Evolutionary conservation across 495 filamentous ascomycete species (phyloP).

Genomic region (Pyronema omphalodes): DNA sequence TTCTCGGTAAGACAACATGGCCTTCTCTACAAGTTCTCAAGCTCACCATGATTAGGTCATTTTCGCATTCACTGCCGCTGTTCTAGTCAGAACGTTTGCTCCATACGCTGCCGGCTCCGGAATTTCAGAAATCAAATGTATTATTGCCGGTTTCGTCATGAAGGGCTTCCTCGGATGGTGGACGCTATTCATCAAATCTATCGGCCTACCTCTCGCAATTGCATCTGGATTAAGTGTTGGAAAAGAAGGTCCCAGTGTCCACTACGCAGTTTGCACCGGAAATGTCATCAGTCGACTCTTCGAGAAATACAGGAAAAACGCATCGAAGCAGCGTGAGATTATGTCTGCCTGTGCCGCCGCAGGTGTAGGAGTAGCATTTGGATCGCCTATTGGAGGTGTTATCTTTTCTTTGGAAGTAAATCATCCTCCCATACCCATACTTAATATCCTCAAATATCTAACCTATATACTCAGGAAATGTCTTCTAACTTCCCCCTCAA

Average conservation of each 20-base stretch:
- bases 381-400: conserved; percentile 91
- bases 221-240: conserved; percentile 88
- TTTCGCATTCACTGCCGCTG: conserved; percentile 67
- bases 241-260: conserved; percentile 94
- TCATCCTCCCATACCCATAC: background rate
- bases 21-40: background rate
- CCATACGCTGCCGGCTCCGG: conserved; percentile 95
- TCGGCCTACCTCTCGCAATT: conserved; percentile 80
- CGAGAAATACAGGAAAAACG: conserved; percentile 80
- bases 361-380: conserved; percentile 91
- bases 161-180: conserved; percentile 88
- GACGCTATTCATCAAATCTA: conserved; percentile 87
- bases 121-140: conserved; percentile 98
- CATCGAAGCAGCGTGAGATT: conserved; percentile 88
- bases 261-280: conserved; percentile 93
- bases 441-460: background rate
- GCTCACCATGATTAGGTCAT: conserved; percentile 33
- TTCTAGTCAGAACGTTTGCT: conserved; percentile 78
- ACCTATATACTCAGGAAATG: conserved; percentile 47
- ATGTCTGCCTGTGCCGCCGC: conserved; percentile 86
- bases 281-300: conserved; percentile 93
- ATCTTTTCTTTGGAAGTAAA: conserved; percentile 76
- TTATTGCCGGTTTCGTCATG: conserved; percentile 97
- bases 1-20: conserved; percentile 50
- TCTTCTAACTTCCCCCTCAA: conserved; percentile 96